Conservation (phyloP, 2,329 filamentous ascomycete species). For the Aspergillaceae sp. region DNA sequence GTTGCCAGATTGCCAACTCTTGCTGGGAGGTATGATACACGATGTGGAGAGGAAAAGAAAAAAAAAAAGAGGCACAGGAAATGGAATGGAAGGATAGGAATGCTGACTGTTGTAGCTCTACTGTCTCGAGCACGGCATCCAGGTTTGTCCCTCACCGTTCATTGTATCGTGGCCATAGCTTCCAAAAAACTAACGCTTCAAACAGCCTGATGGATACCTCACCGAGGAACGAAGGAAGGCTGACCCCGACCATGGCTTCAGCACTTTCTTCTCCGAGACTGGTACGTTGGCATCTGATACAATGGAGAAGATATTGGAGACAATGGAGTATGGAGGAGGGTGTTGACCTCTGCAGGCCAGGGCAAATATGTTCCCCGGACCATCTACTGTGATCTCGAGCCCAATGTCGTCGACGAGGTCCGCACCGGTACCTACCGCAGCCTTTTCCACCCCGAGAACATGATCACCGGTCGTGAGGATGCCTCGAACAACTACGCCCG, state of each 20-base stretch:
- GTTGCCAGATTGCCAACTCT: conserved; percentile 99
- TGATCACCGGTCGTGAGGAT: conserved; percentile 99
- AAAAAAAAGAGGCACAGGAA: conserved; percentile 4
- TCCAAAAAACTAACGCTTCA: conserved; percentile 4
- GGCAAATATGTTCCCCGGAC: conserved; percentile 98
- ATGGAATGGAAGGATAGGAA: conserved; percentile 3
- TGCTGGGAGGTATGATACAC: conserved; percentile 90
- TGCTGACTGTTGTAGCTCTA: conserved; percentile 64
- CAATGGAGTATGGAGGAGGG: conserved; percentile 6
- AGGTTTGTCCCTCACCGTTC: conserved; percentile 54
- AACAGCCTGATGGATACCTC: conserved; percentile 92
- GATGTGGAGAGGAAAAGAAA: not conserved
- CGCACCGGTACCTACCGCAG: conserved; percentile 92
- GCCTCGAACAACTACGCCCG: conserved; percentile 99
- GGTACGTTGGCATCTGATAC: conserved; percentile 51
- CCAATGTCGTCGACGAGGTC: conserved; percentile 98
- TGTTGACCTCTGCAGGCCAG: conserved; percentile 55
- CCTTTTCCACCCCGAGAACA: conserved; percentile 97
- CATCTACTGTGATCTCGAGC: conserved; percentile 99
- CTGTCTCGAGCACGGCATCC: conserved; percentile 99
- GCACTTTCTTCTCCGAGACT: conserved; percentile 99
- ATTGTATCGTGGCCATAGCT: not conserved
- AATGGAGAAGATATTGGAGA: no score
- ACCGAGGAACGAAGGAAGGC: conserved; percentile 94
- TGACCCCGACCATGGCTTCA: conserved; percentile 94